Evolutionary conservation across 1,284 basidiomycete genomes (phyloP).

Genomic region (Marasmius sp.): DNA sequence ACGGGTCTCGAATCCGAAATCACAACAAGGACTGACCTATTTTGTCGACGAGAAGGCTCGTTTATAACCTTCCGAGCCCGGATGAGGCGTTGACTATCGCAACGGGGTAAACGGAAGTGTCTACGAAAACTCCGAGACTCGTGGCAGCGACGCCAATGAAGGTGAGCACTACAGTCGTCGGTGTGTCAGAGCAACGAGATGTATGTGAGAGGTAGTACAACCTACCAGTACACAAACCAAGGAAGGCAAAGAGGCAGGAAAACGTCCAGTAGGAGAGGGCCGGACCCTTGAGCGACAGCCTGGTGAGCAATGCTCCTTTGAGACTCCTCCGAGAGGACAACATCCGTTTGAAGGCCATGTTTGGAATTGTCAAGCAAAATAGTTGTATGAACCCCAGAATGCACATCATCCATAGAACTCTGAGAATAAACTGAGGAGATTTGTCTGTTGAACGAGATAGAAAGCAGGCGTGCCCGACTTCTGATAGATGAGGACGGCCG

Average conservation of each 20-base stretch:
- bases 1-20: background rate
- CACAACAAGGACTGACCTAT: conserved; percentile 26
- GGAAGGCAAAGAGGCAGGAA: conserved; percentile 37
- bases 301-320: conserved; percentile 38
- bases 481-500: no score
- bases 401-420: conserved; percentile 49
- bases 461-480: conserved; percentile 31
- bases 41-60: conserved; percentile 38
- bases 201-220: background rate
- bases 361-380: conserved; percentile 29
- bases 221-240: conserved; percentile 52
- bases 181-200: background rate
- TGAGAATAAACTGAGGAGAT: conserved; percentile 12
- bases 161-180: conserved; percentile 37
- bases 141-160: conserved; percentile 46
- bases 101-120: conserved; percentile 44
- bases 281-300: conserved; percentile 33
- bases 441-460: background rate
- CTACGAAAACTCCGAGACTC: conserved; percentile 32
- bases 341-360: conserved; percentile 38
- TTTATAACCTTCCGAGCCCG: conserved; percentile 35
- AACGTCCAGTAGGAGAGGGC: conserved; percentile 33
- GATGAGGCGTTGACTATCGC: conserved; percentile 44
- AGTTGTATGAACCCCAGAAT: conserved; percentile 42
- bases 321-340: conserved; percentile 38